Evolutionary conservation across 768 basidiomycete species (phyloP), one percentile per base, ranked within the genome.

Genomic region (Suillus paluster): DNA sequence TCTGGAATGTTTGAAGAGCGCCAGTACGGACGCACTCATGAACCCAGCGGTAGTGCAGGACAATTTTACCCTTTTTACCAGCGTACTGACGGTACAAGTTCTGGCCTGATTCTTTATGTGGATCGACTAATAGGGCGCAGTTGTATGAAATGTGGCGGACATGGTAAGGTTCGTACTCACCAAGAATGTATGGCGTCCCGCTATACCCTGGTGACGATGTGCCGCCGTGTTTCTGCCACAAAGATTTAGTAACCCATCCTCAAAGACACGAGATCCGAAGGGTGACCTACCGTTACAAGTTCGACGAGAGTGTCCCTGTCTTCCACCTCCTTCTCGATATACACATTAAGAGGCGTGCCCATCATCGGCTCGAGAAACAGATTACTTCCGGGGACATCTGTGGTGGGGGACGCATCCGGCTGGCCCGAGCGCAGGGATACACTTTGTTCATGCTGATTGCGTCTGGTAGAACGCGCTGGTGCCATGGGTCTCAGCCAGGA

Each of bases 291-390:
- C 48, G 80, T 79, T 68, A 94, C 83, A 60, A 91, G 77, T 50
- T 86, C 84, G 38, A 84, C 81, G 57, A 95, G 77, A 58, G 74
- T 66, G 19, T 89, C 86, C 68, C 85, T 85, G 77, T 92, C 87
- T 23, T 84, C 80, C 23, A 94, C 89, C 60, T 94, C 91, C 67
- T 91, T 90, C 68, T 92, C 90, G 68, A 95, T 81, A 77, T 90
- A 95, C 63, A 94, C 81, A 25, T 83, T 76, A 57, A 94, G 82
- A 2, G 91, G 86, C 1, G 81, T 85, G 68, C 93, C 93, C 74
- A 92, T 84, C 84, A 91, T 88, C 67, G 90, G 90, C 72, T 95
- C 92, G 55, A 92, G 78, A 71, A 95, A 95, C 59, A 94, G 81
- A n/a, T 53, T 48, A 38, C 54, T 25, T 17, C 23, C 17, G 23